Conservation (phyloP, 177 flowering plant genomes). For the Vitis hybrid region DNA sequence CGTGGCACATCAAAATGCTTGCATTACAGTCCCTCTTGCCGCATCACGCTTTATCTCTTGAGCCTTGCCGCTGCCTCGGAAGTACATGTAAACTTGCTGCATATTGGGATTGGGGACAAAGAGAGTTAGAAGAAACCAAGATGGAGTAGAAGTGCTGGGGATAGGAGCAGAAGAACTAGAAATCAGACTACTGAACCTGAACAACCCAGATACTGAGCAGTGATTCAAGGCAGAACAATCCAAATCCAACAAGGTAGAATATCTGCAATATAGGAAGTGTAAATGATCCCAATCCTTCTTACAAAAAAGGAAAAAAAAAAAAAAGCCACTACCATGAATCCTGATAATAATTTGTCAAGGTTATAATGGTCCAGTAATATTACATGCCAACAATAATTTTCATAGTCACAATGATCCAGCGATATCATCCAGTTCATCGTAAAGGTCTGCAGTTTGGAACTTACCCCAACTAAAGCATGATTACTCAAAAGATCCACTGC, state of each 20-base stretch:
- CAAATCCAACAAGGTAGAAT: constrained; percentile 63
- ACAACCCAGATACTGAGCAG: constrained; percentile 70
- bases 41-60: constrained; percentile 63
- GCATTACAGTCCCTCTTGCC: constrained; percentile 52
- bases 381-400: neutral
- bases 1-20: constrained; percentile 39
- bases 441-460: constrained; percentile 19
- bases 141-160: neutral
- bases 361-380: neutral
- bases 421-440: too few relatives aligned
- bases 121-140: neutral
- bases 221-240: constrained; percentile 51
- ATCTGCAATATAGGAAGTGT: constrained; percentile 34
- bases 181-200: constrained; percentile 37
- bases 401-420: neutral
- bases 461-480: constrained; percentile 79
- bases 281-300: neutral
- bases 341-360: neutral
- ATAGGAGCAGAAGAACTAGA: neutral
- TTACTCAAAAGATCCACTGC: constrained; percentile 69
- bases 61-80: constrained; percentile 74
- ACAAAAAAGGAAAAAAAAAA: neutral
- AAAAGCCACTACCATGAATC: neutral
- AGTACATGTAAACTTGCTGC: constrained; percentile 78
- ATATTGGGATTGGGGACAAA: neutral